Evolutionary conservation across 2,329 filamentous ascomycete species (phyloP), one percentile per base, ranked within the genome.

Genomic region (Colletotrichum zoysiae): DNA sequence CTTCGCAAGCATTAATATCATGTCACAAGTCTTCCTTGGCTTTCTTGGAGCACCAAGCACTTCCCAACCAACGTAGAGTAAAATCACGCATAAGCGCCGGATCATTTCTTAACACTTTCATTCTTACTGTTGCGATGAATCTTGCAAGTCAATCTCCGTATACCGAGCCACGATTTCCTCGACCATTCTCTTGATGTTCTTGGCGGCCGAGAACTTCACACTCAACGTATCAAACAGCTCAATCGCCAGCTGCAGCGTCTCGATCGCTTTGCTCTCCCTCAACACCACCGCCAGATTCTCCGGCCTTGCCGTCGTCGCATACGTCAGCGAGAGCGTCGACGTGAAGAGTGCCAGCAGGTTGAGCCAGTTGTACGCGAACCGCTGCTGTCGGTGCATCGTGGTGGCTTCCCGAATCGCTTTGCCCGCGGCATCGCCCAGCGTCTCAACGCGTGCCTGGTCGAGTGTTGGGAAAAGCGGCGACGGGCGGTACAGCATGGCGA

Each of bases 401-500:
- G 76, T 78, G 11, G 82, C 83, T 62, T 84, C 81, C 1, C 82
- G 80, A n/a, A 86, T 77, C 1, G 83, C 80, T 81, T 84, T 84
- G 48, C 79, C 78, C 0, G 83, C 82, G 5, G 83, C 82, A 16
- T 80, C 80, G 1, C 77, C 80, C 5, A 85, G 77, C 0, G 80
- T 77, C 55, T 81, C 81, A 48, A 85, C 78, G 46, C 79, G 58
- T 6, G 78, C 5, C 74, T 77, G 64, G 68, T 83, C 80, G 33
- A 83, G 75, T 0, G 77, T 78, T 2, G 83, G 83, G 30, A 78
- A 82, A 0, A 85, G 71, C 0, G 84, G 83, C 0, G 84, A 84
- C 0, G 84, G 84, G 3, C 84, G 77, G 73, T 86, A 85, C 5
- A 86, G 75, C 76, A 84, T 81, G 16, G 81, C 81, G 1, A 85